Percentiles rank a stretch among this genome's conserved stretches.
phyloP scores from a whole-genome alignment of 2,329 filamentous ascomycete genomes.

The Verticillium albo-atrum region DNA sequence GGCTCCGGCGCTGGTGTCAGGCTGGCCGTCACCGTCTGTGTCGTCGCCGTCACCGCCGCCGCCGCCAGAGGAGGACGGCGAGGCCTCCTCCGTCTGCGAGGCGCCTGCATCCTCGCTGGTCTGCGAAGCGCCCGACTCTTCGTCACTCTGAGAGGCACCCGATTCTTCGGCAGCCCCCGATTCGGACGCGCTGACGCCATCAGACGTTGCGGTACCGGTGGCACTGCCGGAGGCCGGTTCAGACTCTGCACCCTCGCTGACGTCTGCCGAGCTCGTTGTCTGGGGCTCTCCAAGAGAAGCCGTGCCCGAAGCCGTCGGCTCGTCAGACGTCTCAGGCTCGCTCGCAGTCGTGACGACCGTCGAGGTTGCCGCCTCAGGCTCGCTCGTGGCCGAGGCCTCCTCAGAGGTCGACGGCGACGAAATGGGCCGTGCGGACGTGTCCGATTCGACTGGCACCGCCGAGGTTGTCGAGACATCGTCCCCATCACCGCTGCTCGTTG shows the following conservation, averaged over 20 bases:
- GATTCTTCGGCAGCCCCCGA: not conserved
- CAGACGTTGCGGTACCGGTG: not conserved
- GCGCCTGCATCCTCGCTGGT: not conserved
- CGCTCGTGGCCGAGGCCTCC: not conserved
- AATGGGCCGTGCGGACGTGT: slow-evolving; percentile 7
- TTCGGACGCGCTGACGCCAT: not conserved
- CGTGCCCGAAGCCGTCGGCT: not conserved
- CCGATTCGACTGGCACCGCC: not conserved
- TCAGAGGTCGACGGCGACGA: slow-evolving; percentile 2
- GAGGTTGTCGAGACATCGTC: slow-evolving; percentile 2
- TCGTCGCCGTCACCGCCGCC: not conserved
- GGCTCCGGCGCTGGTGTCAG: not conserved
- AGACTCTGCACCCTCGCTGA: not conserved
- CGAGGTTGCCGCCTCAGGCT: not conserved
- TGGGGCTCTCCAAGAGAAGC: not conserved
- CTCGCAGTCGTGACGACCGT: not conserved
- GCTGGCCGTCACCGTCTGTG: not conserved
- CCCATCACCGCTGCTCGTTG: slow-evolving; percentile 6
- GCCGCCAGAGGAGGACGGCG: not conserved
- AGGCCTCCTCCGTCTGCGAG: not conserved
- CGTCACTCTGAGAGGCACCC: not conserved
- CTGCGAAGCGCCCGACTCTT: not conserved
- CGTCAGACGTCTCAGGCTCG: not conserved
- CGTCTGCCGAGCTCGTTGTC: not conserved
- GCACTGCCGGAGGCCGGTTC: not conserved